These are phyloP conservation scores for Peltaster fructicola DNA, from an alignment of 2,329 filamentous ascomycete genomes.

Conservation along the genomic window DNA sequence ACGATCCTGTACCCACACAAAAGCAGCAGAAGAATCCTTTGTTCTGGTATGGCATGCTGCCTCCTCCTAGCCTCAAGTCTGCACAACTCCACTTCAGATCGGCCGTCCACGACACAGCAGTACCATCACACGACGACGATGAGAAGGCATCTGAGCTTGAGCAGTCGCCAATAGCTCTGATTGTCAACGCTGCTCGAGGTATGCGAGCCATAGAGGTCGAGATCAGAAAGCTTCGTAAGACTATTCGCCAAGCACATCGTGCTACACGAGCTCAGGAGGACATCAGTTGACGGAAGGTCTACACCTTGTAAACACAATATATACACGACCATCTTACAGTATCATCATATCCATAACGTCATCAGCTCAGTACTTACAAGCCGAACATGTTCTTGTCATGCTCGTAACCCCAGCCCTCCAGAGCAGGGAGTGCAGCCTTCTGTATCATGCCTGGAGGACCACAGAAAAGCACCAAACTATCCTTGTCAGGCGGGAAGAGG, in stretches of 20 bases:
- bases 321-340: no score
- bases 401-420: conserved; percentile 29
- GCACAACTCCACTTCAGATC: conserved; percentile 43
- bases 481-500: conserved; percentile 25
- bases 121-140: background rate
- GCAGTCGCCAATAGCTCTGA: conserved; percentile 33
- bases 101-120: conserved; percentile 30
- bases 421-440: conserved; percentile 31
- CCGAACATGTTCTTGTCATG: conserved; percentile 30
- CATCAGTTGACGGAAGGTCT: no score
- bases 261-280: no score
- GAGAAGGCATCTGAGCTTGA: background rate
- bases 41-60: conserved; percentile 37
- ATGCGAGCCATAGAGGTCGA: conserved; percentile 52
- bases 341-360: background rate
- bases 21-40: conserved; percentile 33
- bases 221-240: conserved; percentile 40
- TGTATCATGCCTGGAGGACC: conserved; percentile 34
- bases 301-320: no score
- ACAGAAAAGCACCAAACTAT: conserved; percentile 27
- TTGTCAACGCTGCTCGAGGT: conserved; percentile 40
- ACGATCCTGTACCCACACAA: conserved; percentile 1
- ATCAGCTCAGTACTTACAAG: no score
- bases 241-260: conserved; percentile 24
- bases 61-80: conserved; percentile 30